Conservation (phyloP, 2,329 filamentous ascomycete genomes). For the Hypomyces perniciosus region DNA sequence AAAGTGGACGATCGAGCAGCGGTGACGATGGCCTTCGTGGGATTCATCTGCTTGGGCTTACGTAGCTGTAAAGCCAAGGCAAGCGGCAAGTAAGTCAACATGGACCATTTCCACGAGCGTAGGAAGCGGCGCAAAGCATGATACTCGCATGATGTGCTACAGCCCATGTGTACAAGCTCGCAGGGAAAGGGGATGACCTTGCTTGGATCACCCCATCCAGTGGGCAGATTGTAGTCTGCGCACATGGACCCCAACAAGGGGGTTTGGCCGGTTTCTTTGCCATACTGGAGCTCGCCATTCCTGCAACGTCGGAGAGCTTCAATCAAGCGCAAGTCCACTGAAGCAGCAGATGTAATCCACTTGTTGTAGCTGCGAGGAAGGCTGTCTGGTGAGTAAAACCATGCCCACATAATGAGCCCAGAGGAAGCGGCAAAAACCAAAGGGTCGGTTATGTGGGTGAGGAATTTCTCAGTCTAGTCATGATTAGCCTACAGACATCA, state of each 20-base stretch:
- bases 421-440: constrained; percentile 65
- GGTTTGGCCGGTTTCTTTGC: constrained; percentile 64
- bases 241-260: constrained; percentile 66
- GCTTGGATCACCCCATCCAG: constrained; percentile 66
- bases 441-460: constrained; percentile 50
- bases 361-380: constrained; percentile 70
- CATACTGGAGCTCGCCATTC: constrained; percentile 61
- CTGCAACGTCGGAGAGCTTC: constrained; percentile 64
- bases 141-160: constrained; percentile 65
- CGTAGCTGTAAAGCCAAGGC: constrained; percentile 59
- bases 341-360: constrained; percentile 74
- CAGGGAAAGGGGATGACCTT: constrained; percentile 69
- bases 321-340: constrained; percentile 68
- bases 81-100: constrained; percentile 70
- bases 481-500: background rate
- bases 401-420: constrained; percentile 80
- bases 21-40: constrained; percentile 50
- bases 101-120: constrained; percentile 66
- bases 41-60: constrained; percentile 38
- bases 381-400: constrained; percentile 69
- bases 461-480: constrained; percentile 26
- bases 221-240: constrained; percentile 60
- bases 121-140: constrained; percentile 65
- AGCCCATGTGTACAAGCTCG: constrained; percentile 77
- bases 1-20: constrained; percentile 69